These are phyloP conservation scores for Colletotrichum horii DNA, from an alignment of 2,329 filamentous ascomycete genomes.

Conservation along the genomic window DNA sequence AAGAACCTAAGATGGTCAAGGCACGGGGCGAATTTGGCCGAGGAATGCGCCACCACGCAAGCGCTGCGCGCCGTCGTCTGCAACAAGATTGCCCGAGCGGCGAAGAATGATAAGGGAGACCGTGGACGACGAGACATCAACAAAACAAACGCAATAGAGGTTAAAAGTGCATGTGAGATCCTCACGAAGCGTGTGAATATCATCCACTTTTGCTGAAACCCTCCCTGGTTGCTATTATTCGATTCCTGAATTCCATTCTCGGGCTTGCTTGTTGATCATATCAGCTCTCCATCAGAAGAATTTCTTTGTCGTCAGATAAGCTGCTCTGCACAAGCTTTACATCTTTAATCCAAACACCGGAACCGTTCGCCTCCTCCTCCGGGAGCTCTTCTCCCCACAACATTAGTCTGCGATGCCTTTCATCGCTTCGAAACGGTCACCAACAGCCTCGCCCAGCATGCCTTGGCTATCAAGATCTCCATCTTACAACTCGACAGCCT, in stretches of 20 bases:
- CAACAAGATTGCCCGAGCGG: slow-evolving; percentile 22
- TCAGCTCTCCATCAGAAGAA: not conserved
- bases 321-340: not conserved
- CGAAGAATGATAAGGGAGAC: slow-evolving; percentile 21
- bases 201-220: not conserved
- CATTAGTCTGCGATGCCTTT: slow-evolving; percentile 8
- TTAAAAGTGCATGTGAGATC: slow-evolving; percentile 21
- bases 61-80: slow-evolving; percentile 19
- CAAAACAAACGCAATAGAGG: slow-evolving; percentile 9
- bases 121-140: slow-evolving; percentile 18
- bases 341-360: not conserved
- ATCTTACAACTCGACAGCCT: slow-evolving; percentile 16
- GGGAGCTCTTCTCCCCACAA: not conserved
- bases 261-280: not conserved
- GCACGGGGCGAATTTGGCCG: slow-evolving; percentile 17
- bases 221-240: not conserved
- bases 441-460: slow-evolving; percentile 10
- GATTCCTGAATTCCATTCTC: not conserved
- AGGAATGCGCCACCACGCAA: slow-evolving; percentile 20
- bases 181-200: not conserved
- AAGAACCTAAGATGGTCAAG: slow-evolving; percentile 12
- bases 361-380: not conserved
- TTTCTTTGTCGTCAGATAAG: not conserved
- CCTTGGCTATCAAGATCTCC: slow-evolving; percentile 20
- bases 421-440: slow-evolving; percentile 17